Evolutionary conservation across 768 basidiomycete species (phyloP), one percentile per base, ranked within the genome.

Genomic region (Leccinellum luteum): DNA sequence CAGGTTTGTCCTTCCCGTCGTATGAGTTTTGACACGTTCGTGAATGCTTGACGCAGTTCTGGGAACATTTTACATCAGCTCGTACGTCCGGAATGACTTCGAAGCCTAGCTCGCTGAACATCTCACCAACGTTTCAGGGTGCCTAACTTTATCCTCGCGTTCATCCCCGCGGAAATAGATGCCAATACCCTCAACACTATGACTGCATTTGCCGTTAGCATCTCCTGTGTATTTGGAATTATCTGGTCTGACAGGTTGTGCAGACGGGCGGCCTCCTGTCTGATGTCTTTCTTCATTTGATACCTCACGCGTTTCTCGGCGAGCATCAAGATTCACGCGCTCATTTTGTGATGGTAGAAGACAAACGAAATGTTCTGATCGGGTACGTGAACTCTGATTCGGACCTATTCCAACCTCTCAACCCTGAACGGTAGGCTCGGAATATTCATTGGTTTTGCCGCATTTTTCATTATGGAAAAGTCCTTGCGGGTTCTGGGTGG

Each of bases 51-150:
- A 53, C 48, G 30, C 62, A 83, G 84, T 97, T 55, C 79, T 95
- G 28, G 94, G 90, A 60, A 95, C 94, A 19, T 94, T 95, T 79
- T 95, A 95, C 78, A 95, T 95, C 75, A 94, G 91, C 80, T 95
- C 92, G 93, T 94, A 71, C 68, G 91, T 82, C 59, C 52, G 53
- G 59, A 51, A 43, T 51, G 27, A 55, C 57, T 58, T 60, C 57
- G 55, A 58, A 63, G 59, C 60, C 55, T 53, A 62, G 54, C 59
- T 57, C 52, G 53, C 70, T 62, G 60, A 61, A 57, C 48, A 30
- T 57, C 51, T 56, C 17, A 53, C 60, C 56, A 62, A 64, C 63
- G 67, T 68, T 58, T 60, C 69, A 94, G 92, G 35, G 84, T 95
- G 56, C 94, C 94, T 50, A 97, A 97, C 75, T 91, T 97, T 65